Percentiles rank a stretch among this genome's conserved stretches.
These are phyloP conservation scores for Tylopilus balloui DNA, from an alignment of 768 basidiomycete genomes.

Conservation along the genomic window DNA sequence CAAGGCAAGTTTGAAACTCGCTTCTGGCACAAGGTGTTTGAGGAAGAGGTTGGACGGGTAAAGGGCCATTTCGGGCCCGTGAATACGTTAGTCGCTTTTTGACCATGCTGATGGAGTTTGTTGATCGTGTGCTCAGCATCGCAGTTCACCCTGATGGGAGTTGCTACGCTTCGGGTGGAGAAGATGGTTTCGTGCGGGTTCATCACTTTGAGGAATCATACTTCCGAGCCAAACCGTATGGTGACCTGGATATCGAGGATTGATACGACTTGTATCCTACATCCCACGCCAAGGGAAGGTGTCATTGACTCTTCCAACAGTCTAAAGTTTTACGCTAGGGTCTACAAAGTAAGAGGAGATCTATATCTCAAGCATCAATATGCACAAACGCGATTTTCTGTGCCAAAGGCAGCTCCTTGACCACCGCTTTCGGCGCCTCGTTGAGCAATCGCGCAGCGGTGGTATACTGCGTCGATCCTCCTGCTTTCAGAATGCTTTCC, in stretches of 20 bases:
- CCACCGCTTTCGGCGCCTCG: slow-evolving; percentile 15
- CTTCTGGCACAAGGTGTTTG: slow-evolving; percentile 97
- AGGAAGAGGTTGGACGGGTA: slow-evolving; percentile 95
- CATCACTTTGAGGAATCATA: slow-evolving; percentile 95
- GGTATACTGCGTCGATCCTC: slow-evolving; percentile 9
- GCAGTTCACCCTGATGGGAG: slow-evolving; percentile 89
- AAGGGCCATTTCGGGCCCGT: slow-evolving; percentile 97
- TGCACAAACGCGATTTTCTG: slow-evolving; percentile 29
- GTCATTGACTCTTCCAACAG: background rate
- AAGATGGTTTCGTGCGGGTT: slow-evolving; percentile 91
- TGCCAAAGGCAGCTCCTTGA: slow-evolving; percentile 14
- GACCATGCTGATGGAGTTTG: background rate
- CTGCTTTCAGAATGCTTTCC: slow-evolving; percentile 12
- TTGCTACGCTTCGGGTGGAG: slow-evolving; percentile 89
- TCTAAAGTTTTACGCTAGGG: background rate
- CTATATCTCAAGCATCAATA: slow-evolving; percentile 20
- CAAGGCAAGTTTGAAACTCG: slow-evolving; percentile 98
- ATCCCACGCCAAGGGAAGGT: slow-evolving; percentile 6
- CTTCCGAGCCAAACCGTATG: slow-evolving; percentile 88
- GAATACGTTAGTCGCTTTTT: slow-evolving; percentile 70
- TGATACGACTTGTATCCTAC: slow-evolving; percentile 27
- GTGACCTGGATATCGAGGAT: slow-evolving; percentile 75
- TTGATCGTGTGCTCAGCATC: slow-evolving; percentile 49
- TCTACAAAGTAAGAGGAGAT: background rate
- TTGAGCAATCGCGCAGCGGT: slow-evolving; percentile 19